Conservation (phyloP, 148 eudicot genomes). For the Camellia japonica region DNA sequence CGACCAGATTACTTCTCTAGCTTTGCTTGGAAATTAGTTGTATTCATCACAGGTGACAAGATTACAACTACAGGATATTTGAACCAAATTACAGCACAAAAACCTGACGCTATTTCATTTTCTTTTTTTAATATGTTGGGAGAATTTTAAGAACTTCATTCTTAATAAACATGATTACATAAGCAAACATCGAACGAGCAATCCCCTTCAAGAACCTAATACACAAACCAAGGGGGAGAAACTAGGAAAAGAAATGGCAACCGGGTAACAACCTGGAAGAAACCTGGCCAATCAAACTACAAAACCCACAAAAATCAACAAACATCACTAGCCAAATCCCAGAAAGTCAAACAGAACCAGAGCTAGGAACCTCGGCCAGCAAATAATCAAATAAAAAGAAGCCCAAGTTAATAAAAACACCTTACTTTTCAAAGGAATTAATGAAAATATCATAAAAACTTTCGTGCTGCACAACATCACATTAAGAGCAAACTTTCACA, state of each 20-base stretch:
- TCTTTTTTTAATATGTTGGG: too few species aligned
- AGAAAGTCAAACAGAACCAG: background rate
- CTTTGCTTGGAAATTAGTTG: too few species aligned
- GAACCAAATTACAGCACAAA: too few species aligned
- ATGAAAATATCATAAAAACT: background rate
- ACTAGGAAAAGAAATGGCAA: background rate
- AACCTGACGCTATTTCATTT: too few species aligned
- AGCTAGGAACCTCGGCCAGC: too few species aligned
- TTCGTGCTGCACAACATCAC: background rate
- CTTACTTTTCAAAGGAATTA: background rate
- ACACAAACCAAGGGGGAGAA: too few species aligned
- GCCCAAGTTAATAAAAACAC: background rate
- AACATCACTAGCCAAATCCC: background rate
- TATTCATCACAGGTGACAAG: too few species aligned
- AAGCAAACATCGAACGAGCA: background rate
- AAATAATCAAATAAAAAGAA: too few species aligned
- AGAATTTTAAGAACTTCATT: too few species aligned
- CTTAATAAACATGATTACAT: background rate
- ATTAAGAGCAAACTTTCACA: background rate
- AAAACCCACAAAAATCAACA: background rate
- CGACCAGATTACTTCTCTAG: too few species aligned
- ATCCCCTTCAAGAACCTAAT: background rate
- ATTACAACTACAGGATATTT: too few species aligned
- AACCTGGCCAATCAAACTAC: background rate
- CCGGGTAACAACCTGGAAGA: background rate